Conservation (phyloP, 1,139 yeast genomes). For the Yamadazyma triangularis region DNA sequence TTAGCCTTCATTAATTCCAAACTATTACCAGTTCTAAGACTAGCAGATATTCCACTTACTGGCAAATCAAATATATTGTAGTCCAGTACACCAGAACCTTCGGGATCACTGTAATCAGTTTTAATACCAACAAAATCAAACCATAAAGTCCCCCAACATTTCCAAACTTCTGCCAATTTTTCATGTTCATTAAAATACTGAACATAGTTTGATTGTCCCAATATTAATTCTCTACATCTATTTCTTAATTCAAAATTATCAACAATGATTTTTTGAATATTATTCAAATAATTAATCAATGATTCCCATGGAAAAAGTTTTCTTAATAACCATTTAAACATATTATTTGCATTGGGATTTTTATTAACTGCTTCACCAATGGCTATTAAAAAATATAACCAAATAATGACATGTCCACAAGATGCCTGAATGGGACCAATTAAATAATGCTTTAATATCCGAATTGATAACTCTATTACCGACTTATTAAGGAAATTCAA, state of each 20-base stretch:
- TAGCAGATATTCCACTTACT: conserved; percentile 47
- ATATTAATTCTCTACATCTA: conserved; percentile 28
- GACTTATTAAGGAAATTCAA: conserved; percentile 56
- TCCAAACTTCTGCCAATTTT: conserved; percentile 71
- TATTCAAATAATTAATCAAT: conserved; percentile 57
- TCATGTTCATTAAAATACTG: conserved; percentile 52
- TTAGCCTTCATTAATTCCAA: conserved; percentile 11
- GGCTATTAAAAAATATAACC: conserved; percentile 65
- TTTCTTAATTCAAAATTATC: conserved; percentile 23
- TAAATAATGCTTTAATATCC: conserved; percentile 60
- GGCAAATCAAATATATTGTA: conserved; percentile 60
- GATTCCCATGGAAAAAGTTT: conserved; percentile 67
- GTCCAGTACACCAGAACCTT: conserved; percentile 55
- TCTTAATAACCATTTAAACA: conserved; percentile 50
- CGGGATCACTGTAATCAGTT: conserved; percentile 47
- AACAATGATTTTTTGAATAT: conserved; percentile 33
- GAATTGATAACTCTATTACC: conserved; percentile 60
- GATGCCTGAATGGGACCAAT: conserved; percentile 70
- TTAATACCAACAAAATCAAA: conserved; percentile 53
- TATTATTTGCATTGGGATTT: conserved; percentile 42
- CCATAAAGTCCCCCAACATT: conserved; percentile 83
- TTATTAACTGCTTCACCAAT: conserved; percentile 53
- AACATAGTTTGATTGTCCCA: conserved; percentile 24
- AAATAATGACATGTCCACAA: conserved; percentile 64
- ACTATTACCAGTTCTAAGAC: conserved; percentile 9